Conservation (phyloP, 257 asterid genomes). For the Fraxinus excelsior region DNA sequence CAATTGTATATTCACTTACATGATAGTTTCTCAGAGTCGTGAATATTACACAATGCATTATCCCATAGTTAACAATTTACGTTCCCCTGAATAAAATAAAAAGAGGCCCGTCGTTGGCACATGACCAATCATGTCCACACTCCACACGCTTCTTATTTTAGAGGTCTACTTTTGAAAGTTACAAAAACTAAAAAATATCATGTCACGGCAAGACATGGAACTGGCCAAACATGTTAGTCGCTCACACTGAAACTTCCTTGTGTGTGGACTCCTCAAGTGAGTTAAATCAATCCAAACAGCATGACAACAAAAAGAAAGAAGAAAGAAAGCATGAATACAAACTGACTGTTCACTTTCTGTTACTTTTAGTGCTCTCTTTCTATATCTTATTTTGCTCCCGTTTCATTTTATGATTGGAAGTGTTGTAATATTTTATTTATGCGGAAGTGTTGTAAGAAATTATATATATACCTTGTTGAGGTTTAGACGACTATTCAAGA, state of each 20-base stretch:
- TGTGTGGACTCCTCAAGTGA: conserved; percentile 10
- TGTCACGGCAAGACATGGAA: background rate
- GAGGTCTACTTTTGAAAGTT: background rate
- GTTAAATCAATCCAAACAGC: conserved; percentile 36
- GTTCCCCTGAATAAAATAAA: background rate
- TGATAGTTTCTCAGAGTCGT: background rate
- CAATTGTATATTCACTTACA: background rate
- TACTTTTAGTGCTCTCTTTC: conserved; percentile 1
- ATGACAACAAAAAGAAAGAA: conserved; percentile 29
- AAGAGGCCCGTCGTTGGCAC: background rate
- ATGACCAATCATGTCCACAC: background rate
- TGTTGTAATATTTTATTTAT: conserved; percentile 3
- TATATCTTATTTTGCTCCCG: background rate
- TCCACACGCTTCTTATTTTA: background rate
- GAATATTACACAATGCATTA: background rate
- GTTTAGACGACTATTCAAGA: conserved; percentile 66
- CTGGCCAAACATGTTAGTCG: background rate
- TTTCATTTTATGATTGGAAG: conserved; percentile 29
- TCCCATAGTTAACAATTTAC: background rate
- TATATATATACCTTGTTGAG: conserved; percentile 66
- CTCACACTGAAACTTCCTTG: background rate
- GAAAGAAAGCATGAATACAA: conserved; percentile 20
- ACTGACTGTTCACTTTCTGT: conserved; percentile 25
- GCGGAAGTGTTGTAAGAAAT: background rate
- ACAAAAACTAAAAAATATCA: background rate